These are phyloP conservation scores for Tillandsia fasciculata DNA, from an alignment of 176 grass and related monocot species.

Conservation along the genomic window DNA sequence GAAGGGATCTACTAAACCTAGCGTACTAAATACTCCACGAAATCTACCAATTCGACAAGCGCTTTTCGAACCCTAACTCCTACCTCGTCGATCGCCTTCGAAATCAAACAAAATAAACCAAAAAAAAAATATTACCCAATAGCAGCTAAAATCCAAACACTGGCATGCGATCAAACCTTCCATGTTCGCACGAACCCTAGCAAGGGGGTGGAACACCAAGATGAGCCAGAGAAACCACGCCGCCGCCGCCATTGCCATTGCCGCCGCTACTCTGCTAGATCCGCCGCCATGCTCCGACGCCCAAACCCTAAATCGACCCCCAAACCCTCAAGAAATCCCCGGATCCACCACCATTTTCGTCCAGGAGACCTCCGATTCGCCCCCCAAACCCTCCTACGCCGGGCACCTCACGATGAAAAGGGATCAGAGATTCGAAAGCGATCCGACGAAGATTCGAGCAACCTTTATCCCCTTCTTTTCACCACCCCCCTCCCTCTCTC, in stretches of 20 bases:
- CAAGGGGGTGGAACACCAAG: conserved; percentile 37
- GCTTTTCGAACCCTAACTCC: not conserved
- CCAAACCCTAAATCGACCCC: not conserved
- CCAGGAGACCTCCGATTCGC: conserved; percentile 9
- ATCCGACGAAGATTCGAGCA: conserved; percentile 26
- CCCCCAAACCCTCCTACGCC: not conserved
- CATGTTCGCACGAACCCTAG: conserved; percentile 66
- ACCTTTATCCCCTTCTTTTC: conserved; percentile 16
- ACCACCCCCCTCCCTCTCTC: not conserved
- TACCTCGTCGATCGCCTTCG: not conserved
- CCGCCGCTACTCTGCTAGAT: conserved; percentile 19
- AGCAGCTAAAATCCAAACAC: not conserved
- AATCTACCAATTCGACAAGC: not conserved
- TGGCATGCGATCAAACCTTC: conserved; percentile 27
- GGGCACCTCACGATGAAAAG: not conserved
- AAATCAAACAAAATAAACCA: not conserved
- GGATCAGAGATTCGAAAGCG: conserved; percentile 12
- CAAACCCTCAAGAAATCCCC: conserved; percentile 29
- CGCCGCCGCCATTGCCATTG: conserved; percentile 19
- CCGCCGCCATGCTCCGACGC: conserved; percentile 11
- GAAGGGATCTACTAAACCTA: not conserved
- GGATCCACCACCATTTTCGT: conserved; percentile 35
- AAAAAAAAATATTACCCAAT: not conserved
- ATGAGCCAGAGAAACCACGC: conserved; percentile 25
- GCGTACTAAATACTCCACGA: not conserved